Conservation (phyloP, 768 basidiomycete genomes). For the Sistotremastrum suecicum region DNA sequence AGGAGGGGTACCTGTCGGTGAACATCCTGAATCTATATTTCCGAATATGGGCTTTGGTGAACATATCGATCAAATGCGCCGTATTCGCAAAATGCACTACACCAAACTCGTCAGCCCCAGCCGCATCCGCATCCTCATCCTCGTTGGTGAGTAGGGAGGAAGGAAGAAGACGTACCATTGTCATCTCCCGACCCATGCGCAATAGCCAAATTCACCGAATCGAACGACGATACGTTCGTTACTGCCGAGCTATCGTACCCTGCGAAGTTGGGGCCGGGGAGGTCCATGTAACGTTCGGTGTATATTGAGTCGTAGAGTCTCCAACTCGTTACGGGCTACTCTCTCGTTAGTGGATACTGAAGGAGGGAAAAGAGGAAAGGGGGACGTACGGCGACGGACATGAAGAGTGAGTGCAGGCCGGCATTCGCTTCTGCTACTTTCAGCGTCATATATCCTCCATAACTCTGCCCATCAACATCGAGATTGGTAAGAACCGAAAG, state of each 20-base stretch:
- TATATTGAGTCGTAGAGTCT: conserved; percentile 82
- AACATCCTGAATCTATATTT: conserved; percentile 89
- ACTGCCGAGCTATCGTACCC: conserved; percentile 91
- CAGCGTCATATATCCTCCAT: conserved; percentile 91
- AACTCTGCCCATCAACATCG: conserved; percentile 64
- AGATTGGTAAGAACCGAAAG: conserved; percentile 1
- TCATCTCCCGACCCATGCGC: conserved; percentile 94
- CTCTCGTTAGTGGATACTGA: not conserved
- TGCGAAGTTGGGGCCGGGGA: conserved; percentile 58
- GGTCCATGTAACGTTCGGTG: conserved; percentile 94
- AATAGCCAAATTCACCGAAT: conserved; percentile 64
- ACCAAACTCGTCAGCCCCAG: conserved; percentile 13
- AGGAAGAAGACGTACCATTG: no score
- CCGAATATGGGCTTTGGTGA: conserved; percentile 62
- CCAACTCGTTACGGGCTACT: conserved; percentile 81
- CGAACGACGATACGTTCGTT: conserved; percentile 77
- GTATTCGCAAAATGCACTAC: conserved; percentile 82
- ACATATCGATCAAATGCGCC: conserved; percentile 85
- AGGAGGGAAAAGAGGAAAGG: not conserved
- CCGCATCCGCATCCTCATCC: not conserved
- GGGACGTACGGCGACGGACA: conserved; percentile 73
- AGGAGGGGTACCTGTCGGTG: conserved; percentile 62
- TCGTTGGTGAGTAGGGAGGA: not conserved
- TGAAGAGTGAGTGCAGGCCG: conserved; percentile 79
- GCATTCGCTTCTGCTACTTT: conserved; percentile 88